Conservation (phyloP, 257 asterid genomes). For the Nicotiana otophora region DNA sequence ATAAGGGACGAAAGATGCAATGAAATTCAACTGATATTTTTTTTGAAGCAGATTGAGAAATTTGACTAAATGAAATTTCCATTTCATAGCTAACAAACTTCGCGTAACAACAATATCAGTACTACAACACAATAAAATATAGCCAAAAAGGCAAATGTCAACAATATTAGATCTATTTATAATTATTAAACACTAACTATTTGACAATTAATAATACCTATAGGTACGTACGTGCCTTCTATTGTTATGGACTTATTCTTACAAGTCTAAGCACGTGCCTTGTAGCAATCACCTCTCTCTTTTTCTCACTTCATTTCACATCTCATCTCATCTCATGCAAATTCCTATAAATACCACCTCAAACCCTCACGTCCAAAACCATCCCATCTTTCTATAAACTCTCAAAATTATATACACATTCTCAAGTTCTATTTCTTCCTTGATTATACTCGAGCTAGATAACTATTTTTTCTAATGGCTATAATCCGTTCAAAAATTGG, state of each 20-base stretch:
- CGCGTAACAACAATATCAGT: background rate
- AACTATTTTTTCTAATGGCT: slow-evolving; percentile 12
- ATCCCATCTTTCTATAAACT: slow-evolving; percentile 12
- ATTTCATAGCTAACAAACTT: slow-evolving; percentile 11
- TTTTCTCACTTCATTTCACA: background rate
- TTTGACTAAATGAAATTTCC: slow-evolving; percentile 23
- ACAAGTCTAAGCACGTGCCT: slow-evolving; percentile 41
- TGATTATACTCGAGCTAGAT: background rate
- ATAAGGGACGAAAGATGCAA: background rate
- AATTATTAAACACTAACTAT: background rate
- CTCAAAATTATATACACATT: background rate
- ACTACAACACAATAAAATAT: background rate
- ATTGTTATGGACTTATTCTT: background rate
- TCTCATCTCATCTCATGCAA: slow-evolving; percentile 34
- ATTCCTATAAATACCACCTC: slow-evolving; percentile 37
- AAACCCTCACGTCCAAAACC: slow-evolving; percentile 6
- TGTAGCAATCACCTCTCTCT: slow-evolving; percentile 12
- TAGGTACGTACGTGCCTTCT: too few relatives aligned
- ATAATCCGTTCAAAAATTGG: slow-evolving; percentile 37
- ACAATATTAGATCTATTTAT: background rate
- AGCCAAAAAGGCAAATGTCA: background rate
- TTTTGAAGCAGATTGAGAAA: background rate
- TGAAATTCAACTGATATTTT: slow-evolving; percentile 6
- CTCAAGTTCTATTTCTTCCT: background rate
- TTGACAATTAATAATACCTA: background rate